Percentiles rank a stretch among this genome's conserved stretches.
phyloP scores from a whole-genome alignment of 2,329 filamentous ascomycete genomes.

The Pseudodiploospora longispora region DNA sequence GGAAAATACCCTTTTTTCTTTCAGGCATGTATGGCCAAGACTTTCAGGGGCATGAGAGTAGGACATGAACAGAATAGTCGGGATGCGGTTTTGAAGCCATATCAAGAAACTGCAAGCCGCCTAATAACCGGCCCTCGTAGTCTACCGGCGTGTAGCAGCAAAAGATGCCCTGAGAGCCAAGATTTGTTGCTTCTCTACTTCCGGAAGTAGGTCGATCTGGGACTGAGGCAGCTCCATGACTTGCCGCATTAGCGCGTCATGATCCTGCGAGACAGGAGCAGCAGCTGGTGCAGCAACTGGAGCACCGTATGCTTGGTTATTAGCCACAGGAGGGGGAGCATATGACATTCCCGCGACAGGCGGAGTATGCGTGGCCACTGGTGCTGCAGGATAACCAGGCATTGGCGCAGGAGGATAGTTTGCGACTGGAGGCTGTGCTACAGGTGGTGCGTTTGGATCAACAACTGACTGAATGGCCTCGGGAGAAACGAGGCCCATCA shows the following conservation, averaged over 20 bases:
- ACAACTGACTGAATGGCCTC: constrained; percentile 75
- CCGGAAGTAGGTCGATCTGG: constrained; percentile 70
- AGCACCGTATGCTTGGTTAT: constrained; percentile 28
- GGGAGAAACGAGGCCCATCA: constrained; percentile 87
- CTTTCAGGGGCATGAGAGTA: too few relatives aligned
- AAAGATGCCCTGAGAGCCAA: constrained; percentile 65
- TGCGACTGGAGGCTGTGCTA: constrained; percentile 19
- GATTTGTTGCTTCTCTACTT: constrained; percentile 69
- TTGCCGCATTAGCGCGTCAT: constrained; percentile 69
- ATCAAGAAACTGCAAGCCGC: too few relatives aligned
- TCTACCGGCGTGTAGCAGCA: constrained; percentile 30
- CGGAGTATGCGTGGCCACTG: constrained; percentile 37
- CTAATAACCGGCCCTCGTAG: too few relatives aligned
- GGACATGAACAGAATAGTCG: too few relatives aligned
- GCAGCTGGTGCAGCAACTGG: constrained; percentile 20
- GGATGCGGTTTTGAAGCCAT: too few relatives aligned
- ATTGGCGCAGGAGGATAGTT: constrained; percentile 28
- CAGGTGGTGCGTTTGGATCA: constrained; percentile 44
- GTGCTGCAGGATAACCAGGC: constrained; percentile 27
- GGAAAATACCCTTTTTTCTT: too few relatives aligned
- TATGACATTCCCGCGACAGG: constrained; percentile 38
- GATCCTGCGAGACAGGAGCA: constrained; percentile 39
- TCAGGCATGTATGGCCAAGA: too few relatives aligned
- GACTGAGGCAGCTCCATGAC: constrained; percentile 74
- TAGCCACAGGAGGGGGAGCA: constrained; percentile 30